Conservation (phyloP, 129 eudicot genomes). For the Scalesia atractyloides region DNA sequence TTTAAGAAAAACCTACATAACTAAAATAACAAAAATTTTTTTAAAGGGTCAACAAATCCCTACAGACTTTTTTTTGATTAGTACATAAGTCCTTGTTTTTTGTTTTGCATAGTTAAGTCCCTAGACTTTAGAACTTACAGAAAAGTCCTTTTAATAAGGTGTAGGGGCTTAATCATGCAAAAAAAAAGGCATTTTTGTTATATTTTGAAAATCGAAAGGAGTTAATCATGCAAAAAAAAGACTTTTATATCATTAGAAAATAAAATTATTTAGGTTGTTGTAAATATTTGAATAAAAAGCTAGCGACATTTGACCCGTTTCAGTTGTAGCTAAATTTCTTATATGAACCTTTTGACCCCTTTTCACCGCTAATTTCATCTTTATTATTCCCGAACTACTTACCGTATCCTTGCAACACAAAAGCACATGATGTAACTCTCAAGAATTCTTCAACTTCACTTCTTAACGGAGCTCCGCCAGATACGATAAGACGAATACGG, state of each 20-base stretch:
- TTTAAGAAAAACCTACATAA: too few relatives aligned
- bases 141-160: too few relatives aligned
- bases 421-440: constrained; percentile 94
- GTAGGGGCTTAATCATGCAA: too few relatives aligned
- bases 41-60: too few relatives aligned
- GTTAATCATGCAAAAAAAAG: background rate
- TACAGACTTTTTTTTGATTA: too few relatives aligned
- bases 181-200: too few relatives aligned
- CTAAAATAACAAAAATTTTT: too few relatives aligned
- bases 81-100: too few relatives aligned
- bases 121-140: too few relatives aligned
- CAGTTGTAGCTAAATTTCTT: background rate
- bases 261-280: background rate
- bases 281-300: background rate
- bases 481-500: constrained; percentile 82
- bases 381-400: constrained; percentile 5
- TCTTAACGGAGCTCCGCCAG: constrained; percentile 96
- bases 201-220: too few relatives aligned
- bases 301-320: constrained; percentile 6
- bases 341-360: background rate
- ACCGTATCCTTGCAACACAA: constrained; percentile 98
- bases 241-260: background rate
- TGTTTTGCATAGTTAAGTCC: too few relatives aligned
- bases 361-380: background rate
- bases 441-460: constrained; percentile 79